A percentile compares a stretch with the other conserved stretches of the same genome.
Evolutionary conservation across 768 basidiomycete genomes (phyloP).

Genomic region (Obba rivulosa): DNA sequence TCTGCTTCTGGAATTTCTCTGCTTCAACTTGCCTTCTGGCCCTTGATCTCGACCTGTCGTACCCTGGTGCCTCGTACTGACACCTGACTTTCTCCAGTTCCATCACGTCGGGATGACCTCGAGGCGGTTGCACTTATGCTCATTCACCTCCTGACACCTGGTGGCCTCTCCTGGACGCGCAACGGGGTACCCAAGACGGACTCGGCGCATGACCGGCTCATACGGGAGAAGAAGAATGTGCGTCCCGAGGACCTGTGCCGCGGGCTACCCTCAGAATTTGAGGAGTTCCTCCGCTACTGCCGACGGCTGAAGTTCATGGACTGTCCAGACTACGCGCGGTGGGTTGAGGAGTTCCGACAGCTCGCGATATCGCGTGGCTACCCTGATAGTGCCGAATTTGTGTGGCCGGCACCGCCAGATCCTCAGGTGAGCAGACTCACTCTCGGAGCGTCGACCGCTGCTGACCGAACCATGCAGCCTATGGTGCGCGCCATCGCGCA

Average conservation of each 20-base stretch:
- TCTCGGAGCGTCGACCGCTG: not conserved
- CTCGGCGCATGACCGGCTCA: constrained; percentile 55
- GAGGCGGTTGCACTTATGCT: constrained; percentile 77
- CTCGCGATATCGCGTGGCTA: constrained; percentile 61
- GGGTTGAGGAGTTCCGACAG: constrained; percentile 60
- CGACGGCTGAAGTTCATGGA: constrained; percentile 65
- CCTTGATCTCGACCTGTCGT: no score
- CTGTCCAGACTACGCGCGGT: constrained; percentile 58
- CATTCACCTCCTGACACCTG: constrained; percentile 73
- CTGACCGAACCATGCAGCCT: constrained; percentile 9
- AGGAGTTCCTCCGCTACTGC: constrained; percentile 72
- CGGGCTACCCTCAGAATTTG: constrained; percentile 65
- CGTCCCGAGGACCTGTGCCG: constrained; percentile 63
- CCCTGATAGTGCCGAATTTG: constrained; percentile 50
- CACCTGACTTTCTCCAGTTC: constrained; percentile 38
- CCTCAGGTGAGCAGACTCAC: constrained; percentile 20
- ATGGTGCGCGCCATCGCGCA: constrained; percentile 10
- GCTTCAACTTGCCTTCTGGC: no score
- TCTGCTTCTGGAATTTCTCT: no score
- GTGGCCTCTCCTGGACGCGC: constrained; percentile 72
- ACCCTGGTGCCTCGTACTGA: no score
- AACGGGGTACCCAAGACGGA: constrained; percentile 75
- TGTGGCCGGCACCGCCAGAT: constrained; percentile 56
- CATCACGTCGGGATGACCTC: constrained; percentile 73
- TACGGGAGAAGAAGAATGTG: constrained; percentile 56